A percentile compares a stretch with the other conserved stretches of the same genome.
Evolutionary conservation across 768 basidiomycete species (phyloP).

Genomic region (Tremella fuciformis): DNA sequence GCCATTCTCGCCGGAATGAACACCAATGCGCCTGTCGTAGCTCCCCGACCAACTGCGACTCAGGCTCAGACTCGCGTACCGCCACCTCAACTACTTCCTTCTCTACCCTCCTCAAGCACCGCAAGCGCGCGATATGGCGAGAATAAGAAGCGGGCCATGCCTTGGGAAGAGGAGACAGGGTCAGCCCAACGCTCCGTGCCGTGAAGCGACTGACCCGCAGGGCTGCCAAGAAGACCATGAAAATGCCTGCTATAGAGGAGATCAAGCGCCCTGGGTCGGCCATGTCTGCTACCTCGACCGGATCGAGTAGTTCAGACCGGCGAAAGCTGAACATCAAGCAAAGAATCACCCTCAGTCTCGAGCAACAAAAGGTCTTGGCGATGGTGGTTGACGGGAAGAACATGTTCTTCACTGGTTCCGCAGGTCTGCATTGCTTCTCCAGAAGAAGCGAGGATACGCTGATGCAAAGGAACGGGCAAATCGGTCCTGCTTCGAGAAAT

Average conservation of each 20-base stretch:
- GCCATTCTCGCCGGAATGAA: constrained; percentile 40
- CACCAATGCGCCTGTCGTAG: constrained; percentile 7
- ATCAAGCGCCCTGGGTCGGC: too few species aligned
- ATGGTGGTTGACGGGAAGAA: constrained; percentile 71
- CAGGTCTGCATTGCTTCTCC: constrained; percentile 72
- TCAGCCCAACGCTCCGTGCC: constrained; percentile 13
- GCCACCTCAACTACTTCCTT: constrained; percentile 12
- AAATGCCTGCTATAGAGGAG: too few species aligned
- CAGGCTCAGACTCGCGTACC: constrained; percentile 9
- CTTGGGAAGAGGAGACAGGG: constrained; percentile 38
- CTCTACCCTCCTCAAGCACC: constrained; percentile 8
- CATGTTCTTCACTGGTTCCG: constrained; percentile 95
- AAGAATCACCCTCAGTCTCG: constrained; percentile 69
- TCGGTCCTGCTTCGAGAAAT: constrained; percentile 91
- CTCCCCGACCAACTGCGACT: constrained; percentile 11
- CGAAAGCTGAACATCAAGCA: constrained; percentile 50
- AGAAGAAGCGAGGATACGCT: too few species aligned
- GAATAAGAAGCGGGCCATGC: constrained; percentile 34
- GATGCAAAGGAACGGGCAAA: constrained; percentile 81
- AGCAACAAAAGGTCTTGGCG: constrained; percentile 78
- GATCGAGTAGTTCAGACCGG: not conserved
- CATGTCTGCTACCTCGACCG: constrained; percentile 3
- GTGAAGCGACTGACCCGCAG: constrained; percentile 3
- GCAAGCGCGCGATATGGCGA: not conserved
- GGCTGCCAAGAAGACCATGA: constrained; percentile 21